Base-by-base conservation (phyloP, 805 yeast species). In the Wickerhamiella sergipiensis region DNA sequence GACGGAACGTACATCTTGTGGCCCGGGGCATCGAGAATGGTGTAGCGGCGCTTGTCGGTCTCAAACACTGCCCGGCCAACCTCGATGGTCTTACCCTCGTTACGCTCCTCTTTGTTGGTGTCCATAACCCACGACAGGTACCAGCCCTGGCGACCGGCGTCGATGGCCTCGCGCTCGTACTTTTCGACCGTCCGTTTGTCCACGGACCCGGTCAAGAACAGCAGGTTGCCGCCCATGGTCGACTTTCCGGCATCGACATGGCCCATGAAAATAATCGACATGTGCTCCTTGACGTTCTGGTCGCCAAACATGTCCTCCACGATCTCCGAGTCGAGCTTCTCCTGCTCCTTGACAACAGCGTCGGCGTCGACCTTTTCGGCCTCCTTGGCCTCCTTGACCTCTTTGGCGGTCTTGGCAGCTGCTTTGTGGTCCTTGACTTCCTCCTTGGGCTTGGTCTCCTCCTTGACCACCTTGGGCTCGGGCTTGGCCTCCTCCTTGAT, bases 111-210 rank as follows among this genome's bases (percentile, higher is more conserved):
- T 71, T 87, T 89, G 74, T 94, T 92, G 61, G 97, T 90, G 69
- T 92, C 99, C 96, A 92, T 89, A 61, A 92, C 94, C 98, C 98
- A 92, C 8, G 97, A 89, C 61, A 92, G 74, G 68, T 92, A 92
- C 99, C 99, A 92, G 69, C 97, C 97, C 74, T 92, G 98, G 75
- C 97, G 85, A 69, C 98, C 97, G 45, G 97, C 97, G 62, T 92
- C 99, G 69, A 88, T 88, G 54, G 98, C 98, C 71, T 92, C 99
- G 68, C 89, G 80, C 74, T 92, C 97, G 67, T 90, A 90, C 70
- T 92, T 92, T 61, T 92, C 99, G 58, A 92, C 92, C 19, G 97
- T 90, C 74, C 99, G 85, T 76, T 92, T 92, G 70, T 92, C 98
- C 54, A 92, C 98, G 46, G 97, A 86, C 55, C 97, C 97, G 21